Evolutionary conservation across 2,329 filamentous ascomycete genomes (phyloP), one percentile per base, ranked within the genome.

Genomic region (Nannizziopsis barbatae): DNA sequence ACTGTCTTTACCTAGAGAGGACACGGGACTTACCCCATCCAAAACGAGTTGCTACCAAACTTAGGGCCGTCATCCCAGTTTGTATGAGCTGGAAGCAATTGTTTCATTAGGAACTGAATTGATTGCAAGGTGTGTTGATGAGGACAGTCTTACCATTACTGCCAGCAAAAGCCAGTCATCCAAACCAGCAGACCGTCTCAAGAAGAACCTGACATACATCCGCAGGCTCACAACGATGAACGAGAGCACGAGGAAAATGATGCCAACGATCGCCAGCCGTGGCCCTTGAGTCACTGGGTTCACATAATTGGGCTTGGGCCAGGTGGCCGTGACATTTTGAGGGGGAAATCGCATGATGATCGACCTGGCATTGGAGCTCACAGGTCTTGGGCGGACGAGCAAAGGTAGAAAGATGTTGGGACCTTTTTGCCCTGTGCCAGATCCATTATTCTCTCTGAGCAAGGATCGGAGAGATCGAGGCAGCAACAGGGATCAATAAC

Each of bases 271-370:
- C 22, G 57, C 53, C 31, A 63, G 45, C 9, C 52, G 54, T 17
- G 53, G 53, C 8, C 61, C 61, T 51, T 55, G 48, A 36, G 49
- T 60, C 12, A 55, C 53, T 8, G 61, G 60, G 41, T 63, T 50
- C 40, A 59, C 51, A 55, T 58, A 62, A 46, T 63, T 62, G 8
- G 61, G 60, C 41, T 53, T 53, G 2, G 61, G 60, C 60, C 60
- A 63, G 33, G 56, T 32, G 8, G 41, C 38, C 5, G 51, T 43
- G n/a, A 55, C 52, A 31, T 51, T 45, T 36, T 45, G 52, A 41
- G 55, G 55, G 18, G 55, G 53, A 41, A 49, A 36, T 42, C 53
- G 50, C 54, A 56, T 56, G 31, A 27, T 27, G 22, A 20, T 41
- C 44, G 40, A 27, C n/a, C 9, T 11, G 5, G 36, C 42, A 44